Evolutionary conservation across 2,329 filamentous ascomycete genomes (phyloP).

Genomic region (Colletotrichum orbiculare): DNA sequence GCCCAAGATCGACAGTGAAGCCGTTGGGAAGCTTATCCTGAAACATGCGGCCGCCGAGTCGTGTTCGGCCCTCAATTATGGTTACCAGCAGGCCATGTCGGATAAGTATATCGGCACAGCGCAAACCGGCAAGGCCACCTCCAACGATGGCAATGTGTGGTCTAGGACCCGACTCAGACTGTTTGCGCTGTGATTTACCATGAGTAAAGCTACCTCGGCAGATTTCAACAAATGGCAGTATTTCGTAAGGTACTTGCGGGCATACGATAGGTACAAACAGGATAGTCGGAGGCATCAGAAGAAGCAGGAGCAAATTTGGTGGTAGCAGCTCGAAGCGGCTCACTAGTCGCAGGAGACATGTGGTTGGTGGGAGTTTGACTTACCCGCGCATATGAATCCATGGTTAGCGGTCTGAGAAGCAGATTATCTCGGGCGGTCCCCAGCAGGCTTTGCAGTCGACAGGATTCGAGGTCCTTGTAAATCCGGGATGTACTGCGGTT

Average conservation of each 20-base stretch:
- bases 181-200: constrained; percentile 33
- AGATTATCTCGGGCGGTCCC: constrained; percentile 44
- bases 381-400: constrained; percentile 52
- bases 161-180: constrained; percentile 41
- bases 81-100: constrained; percentile 74
- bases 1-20: constrained; percentile 68
- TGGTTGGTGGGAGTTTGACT: constrained; percentile 30
- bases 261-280: constrained; percentile 14
- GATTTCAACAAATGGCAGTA: constrained; percentile 4
- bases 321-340: constrained; percentile 18
- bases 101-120: constrained; percentile 75
- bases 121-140: constrained; percentile 76
- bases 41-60: constrained; percentile 73
- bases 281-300: constrained; percentile 18
- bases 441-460: constrained; percentile 50
- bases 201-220: constrained; percentile 16
- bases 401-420: constrained; percentile 44
- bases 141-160: constrained; percentile 76
- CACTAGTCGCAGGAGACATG: constrained; percentile 33
- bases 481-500: constrained; percentile 58
- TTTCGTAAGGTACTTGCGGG: constrained; percentile 6
- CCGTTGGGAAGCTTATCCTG: constrained; percentile 62
- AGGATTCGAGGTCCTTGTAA: constrained; percentile 60
- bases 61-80: constrained; percentile 74
- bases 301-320: constrained; percentile 3